A percentile compares a stretch with the other conserved stretches of the same genome.
Evolutionary conservation across 164 flowering plant genomes (phyloP).

Genomic region (Magnolia sinica): DNA sequence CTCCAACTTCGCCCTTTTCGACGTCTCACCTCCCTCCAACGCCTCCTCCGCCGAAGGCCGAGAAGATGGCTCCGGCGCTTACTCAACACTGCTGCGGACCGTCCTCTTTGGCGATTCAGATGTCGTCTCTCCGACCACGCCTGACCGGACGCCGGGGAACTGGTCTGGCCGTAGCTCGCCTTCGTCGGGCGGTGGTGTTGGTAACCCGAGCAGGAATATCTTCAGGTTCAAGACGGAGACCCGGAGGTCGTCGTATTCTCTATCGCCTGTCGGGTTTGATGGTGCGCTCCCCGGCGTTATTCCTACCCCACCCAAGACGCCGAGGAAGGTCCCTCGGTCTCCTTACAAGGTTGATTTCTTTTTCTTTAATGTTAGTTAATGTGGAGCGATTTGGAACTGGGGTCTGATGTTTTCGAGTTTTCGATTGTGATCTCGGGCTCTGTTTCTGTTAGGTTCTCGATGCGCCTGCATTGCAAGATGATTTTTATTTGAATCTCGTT

Average conservation of each 20-base stretch:
- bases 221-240: slow-evolving; percentile 88
- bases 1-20: slow-evolving; percentile 80
- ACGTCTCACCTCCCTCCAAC: slow-evolving; percentile 28
- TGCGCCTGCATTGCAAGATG: slow-evolving; percentile 97
- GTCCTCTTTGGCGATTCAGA: slow-evolving; percentile 67
- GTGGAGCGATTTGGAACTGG: slow-evolving; percentile 1
- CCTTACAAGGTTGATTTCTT: slow-evolving; percentile 68
- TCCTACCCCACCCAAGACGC: slow-evolving; percentile 65
- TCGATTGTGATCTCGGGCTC: neutral
- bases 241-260: slow-evolving; percentile 43
- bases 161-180: slow-evolving; percentile 8
- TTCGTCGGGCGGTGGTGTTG: slow-evolving; percentile 4
- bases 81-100: slow-evolving; percentile 45
- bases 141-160: slow-evolving; percentile 35
- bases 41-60: slow-evolving; percentile 30
- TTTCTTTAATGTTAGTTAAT: slow-evolving; percentile 6
- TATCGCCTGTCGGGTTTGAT: slow-evolving; percentile 67
- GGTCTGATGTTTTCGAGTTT: neutral
- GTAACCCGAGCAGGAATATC: slow-evolving; percentile 56
- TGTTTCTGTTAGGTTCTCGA: slow-evolving; percentile 64
- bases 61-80: slow-evolving; percentile 56
- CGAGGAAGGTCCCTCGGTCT: slow-evolving; percentile 75
- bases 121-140: slow-evolving; percentile 46
- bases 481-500: slow-evolving; percentile 88
- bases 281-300: slow-evolving; percentile 52